Conservation (phyloP, 1,139 yeast species). For the Pneumocystis canis region DNA sequence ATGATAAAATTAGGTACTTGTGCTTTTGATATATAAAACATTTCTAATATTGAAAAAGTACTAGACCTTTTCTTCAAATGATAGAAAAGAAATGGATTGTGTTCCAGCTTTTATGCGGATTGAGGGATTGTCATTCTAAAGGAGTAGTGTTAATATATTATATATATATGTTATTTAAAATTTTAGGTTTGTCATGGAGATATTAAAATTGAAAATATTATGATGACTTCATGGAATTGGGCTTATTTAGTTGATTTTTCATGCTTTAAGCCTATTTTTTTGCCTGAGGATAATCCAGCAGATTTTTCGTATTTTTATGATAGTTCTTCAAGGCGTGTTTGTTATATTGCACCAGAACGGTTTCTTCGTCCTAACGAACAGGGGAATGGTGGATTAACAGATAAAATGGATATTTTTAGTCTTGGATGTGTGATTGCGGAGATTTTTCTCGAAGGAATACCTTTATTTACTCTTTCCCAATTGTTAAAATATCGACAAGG, state of each 20-base stretch:
- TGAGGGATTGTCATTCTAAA: conserved; percentile 49
- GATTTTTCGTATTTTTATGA: conserved; percentile 86
- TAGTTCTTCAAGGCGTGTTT: conserved; percentile 68
- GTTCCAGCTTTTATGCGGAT: conserved; percentile 54
- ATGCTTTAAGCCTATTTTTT: conserved; percentile 61
- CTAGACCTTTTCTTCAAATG: conserved; percentile 72
- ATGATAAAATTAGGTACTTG: conserved; percentile 51
- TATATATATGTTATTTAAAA: neutral
- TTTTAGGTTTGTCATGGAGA: conserved; percentile 53
- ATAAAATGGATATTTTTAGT: conserved; percentile 56
- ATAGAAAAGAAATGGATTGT: conserved; percentile 74
- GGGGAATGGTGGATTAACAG: conserved; percentile 35
- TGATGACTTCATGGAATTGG: conserved; percentile 88
- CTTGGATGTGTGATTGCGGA: conserved; percentile 70
- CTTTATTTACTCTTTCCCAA: conserved; percentile 75
- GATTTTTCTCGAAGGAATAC: conserved; percentile 69
- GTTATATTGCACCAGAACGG: conserved; percentile 91
- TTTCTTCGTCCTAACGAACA: conserved; percentile 32
- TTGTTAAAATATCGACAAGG: conserved; percentile 64
- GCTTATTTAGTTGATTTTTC: conserved; percentile 70
- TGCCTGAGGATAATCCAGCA: conserved; percentile 93
- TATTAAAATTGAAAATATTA: conserved; percentile 72
- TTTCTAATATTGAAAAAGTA: conserved; percentile 25
- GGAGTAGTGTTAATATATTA: conserved; percentile 30
- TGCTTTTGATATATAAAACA: neutral